A percentile compares a stretch with the other conserved stretches of the same genome.
These are phyloP conservation scores for Diddensiella caesifluorescens DNA, from an alignment of 805 yeast genomes.

Conservation along the genomic window DNA sequence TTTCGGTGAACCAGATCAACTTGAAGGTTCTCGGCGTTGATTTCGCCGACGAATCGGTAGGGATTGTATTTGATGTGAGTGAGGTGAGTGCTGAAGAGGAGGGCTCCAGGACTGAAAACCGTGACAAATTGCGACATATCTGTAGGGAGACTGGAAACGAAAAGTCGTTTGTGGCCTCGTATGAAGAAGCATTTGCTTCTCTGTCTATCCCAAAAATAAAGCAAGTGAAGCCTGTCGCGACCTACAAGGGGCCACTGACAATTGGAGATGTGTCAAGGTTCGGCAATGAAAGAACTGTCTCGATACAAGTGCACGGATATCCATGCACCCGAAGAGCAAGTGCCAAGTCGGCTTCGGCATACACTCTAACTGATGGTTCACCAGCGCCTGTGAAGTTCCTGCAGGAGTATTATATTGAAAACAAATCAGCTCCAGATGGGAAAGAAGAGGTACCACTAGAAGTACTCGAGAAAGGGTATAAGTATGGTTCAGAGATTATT, in stretches of 20 bases:
- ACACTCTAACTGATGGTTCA: slow-evolving; percentile 8
- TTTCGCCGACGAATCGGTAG: slow-evolving; percentile 10
- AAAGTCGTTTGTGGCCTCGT: slow-evolving; percentile 14
- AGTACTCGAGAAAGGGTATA: slow-evolving; percentile 53
- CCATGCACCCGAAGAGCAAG: slow-evolving; percentile 20
- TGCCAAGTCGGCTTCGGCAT: slow-evolving; percentile 13
- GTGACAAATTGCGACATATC: not conserved
- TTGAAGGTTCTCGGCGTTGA: slow-evolving; percentile 19
- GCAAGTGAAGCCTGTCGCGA: slow-evolving; percentile 42
- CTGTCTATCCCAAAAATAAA: slow-evolving; percentile 28
- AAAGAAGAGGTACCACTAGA: slow-evolving; percentile 35
- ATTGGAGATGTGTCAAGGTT: slow-evolving; percentile 39
- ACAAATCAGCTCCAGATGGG: slow-evolving; percentile 8
- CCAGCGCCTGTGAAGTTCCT: slow-evolving; percentile 9
- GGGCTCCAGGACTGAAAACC: slow-evolving; percentile 6
- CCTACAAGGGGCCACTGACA: slow-evolving; percentile 44
- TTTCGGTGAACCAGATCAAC: slow-evolving; percentile 13
- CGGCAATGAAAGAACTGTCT: slow-evolving; percentile 24
- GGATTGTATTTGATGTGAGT: not conserved
- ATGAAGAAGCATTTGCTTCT: slow-evolving; percentile 11
- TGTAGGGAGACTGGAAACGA: slow-evolving; percentile 5
- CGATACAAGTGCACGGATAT: slow-evolving; percentile 17
- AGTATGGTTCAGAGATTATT: slow-evolving; percentile 57
- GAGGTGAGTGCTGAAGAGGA: slow-evolving; percentile 2
- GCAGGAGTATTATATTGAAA: slow-evolving; percentile 19